phyloP scores from a whole-genome alignment of 805 yeast species.

The Ascoidea tarda region DNA sequence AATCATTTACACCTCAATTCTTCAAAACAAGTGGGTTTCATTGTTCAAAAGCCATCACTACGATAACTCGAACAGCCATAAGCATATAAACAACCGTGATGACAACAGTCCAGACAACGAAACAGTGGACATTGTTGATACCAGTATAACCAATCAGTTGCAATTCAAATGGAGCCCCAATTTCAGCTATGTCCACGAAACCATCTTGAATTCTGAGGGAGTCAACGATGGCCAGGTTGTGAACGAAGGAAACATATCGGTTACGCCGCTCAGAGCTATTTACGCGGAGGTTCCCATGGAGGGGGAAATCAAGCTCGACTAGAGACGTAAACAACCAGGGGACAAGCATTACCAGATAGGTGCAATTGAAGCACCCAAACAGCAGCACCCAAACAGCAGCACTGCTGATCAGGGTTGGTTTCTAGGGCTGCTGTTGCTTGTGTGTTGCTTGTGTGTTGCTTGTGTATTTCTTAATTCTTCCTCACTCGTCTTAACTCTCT shows the following conservation, averaged over 20 bases:
- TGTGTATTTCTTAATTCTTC: too few relatives aligned
- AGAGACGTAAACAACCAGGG: neutral
- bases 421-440: too few relatives aligned
- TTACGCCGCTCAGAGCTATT: constrained; percentile 61
- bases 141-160: constrained; percentile 25
- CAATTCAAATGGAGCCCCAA: constrained; percentile 78
- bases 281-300: constrained; percentile 40
- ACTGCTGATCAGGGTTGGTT: too few relatives aligned
- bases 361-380: too few relatives aligned
- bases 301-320: constrained; percentile 43
- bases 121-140: constrained; percentile 33
- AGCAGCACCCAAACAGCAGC: too few relatives aligned
- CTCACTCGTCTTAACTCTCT: too few relatives aligned
- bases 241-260: constrained; percentile 47
- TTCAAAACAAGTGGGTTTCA: constrained; percentile 69
- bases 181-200: constrained; percentile 49
- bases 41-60: constrained; percentile 18
- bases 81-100: constrained; percentile 2
- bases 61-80: neutral
- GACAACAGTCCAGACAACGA: constrained; percentile 6
- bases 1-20: constrained; percentile 58
- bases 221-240: constrained; percentile 63
- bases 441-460: too few relatives aligned
- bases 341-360: too few relatives aligned
- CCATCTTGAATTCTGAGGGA: constrained; percentile 25